Evolutionary conservation across 768 basidiomycete genomes (phyloP).

Genomic region (Mycena olivaceomarginata): DNA sequence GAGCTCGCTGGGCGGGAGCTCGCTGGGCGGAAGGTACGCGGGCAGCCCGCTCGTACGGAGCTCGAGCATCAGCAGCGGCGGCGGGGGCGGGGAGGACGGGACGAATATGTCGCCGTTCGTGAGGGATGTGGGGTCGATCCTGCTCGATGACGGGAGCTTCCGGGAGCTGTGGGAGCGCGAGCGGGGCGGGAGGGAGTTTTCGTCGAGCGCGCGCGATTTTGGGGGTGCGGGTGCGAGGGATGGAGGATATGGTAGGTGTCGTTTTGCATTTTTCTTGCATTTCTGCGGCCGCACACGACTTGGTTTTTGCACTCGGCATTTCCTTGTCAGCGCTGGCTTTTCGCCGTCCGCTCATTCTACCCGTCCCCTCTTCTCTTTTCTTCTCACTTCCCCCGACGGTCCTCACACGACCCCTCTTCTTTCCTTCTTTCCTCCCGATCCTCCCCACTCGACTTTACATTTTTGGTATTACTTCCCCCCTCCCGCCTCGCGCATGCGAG

Average conservation of each 20-base stretch:
- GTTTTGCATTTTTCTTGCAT: background rate
- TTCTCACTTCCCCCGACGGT: no score
- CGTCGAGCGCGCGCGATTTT: constrained; percentile 47
- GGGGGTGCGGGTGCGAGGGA: no score
- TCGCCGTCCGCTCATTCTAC: no score
- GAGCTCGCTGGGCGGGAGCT: background rate
- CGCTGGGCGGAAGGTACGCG: background rate
- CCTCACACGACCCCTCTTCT: no score
- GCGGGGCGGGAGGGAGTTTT: constrained; percentile 42
- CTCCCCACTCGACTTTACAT: no score
- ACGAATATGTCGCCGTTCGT: constrained; percentile 91
- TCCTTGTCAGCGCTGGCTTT: no score
- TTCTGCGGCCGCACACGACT: no score
- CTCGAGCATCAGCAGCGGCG: constrained; percentile 56
- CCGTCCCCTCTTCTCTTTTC: no score
- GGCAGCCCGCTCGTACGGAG: background rate
- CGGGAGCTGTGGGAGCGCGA: constrained; percentile 83
- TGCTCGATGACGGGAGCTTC: constrained; percentile 79
- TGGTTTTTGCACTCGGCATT: no score
- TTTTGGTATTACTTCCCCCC: no score
- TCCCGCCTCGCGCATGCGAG: no score
- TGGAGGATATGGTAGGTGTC: background rate
- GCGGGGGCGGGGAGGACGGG: constrained; percentile 47
- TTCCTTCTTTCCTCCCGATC: no score
- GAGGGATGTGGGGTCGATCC: constrained; percentile 87